A percentile compares a stretch with the other conserved stretches of the same genome.
Evolutionary conservation across 345 rosid genomes (phyloP).

Genomic region (Arabis hirsuta): DNA sequence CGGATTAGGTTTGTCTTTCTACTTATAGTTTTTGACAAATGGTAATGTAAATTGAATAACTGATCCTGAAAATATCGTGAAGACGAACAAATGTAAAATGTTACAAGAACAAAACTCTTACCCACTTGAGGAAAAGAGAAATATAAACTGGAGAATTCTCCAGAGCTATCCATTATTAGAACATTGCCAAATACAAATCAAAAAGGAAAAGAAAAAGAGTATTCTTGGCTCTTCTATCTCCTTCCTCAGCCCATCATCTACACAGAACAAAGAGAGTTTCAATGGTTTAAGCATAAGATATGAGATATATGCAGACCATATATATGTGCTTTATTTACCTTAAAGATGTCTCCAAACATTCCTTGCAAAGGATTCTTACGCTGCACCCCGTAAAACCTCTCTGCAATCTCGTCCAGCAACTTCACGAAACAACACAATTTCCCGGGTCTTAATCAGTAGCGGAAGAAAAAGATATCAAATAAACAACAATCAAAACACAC

Average conservation of each 20-base stretch:
- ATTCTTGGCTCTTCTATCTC: slow-evolving; percentile 11
- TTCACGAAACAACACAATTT: slow-evolving; percentile 43
- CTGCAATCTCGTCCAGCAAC: slow-evolving; percentile 86
- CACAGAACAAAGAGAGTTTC: slow-evolving; percentile 21
- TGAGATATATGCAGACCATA: slow-evolving; percentile 4
- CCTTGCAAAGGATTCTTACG: slow-evolving; percentile 87
- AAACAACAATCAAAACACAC: not conserved
- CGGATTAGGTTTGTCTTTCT: too few relatives aligned
- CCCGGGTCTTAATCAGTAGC: not conserved
- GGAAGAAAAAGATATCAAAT: not conserved
- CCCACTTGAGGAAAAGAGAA: slow-evolving; percentile 15
- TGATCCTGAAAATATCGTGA: slow-evolving; percentile 1
- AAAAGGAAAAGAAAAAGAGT: not conserved
- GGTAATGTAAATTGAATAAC: not conserved
- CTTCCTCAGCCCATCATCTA: slow-evolving; percentile 44
- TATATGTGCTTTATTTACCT: slow-evolving; percentile 46
- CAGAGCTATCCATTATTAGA: slow-evolving; percentile 35
- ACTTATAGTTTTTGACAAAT: not conserved
- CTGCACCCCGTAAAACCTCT: slow-evolving; percentile 76
- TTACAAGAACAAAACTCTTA: slow-evolving; percentile 34
- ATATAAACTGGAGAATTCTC: slow-evolving; percentile 27
- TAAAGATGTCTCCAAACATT: slow-evolving; percentile 85
- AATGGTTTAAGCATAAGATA: slow-evolving; percentile 1
- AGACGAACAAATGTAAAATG: slow-evolving; percentile 30
- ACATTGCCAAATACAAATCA: slow-evolving; percentile 24